A percentile compares a stretch with the other conserved stretches of the same genome.
phyloP scores from a whole-genome alignment of 108 stramenopile genomes.

The Halocafeteria seosinensis region DNA sequence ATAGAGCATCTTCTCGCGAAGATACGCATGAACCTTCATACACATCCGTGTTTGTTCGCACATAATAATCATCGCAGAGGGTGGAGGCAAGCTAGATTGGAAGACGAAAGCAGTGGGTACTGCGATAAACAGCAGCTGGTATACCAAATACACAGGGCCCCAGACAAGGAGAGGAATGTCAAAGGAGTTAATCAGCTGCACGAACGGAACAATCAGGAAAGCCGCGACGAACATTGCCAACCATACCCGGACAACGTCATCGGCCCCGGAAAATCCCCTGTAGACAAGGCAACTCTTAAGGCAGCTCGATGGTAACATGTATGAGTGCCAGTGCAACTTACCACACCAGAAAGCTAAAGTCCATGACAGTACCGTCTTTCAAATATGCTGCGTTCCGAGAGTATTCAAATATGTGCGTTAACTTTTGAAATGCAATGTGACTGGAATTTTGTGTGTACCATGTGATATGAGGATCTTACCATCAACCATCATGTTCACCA shows the following conservation, averaged over 20 bases:
- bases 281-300: background rate
- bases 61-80: background rate
- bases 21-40: background rate
- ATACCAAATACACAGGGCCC: background rate
- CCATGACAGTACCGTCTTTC: background rate
- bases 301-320: no score
- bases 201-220: background rate
- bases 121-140: background rate
- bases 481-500: background rate
- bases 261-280: background rate
- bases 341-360: background rate
- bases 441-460: no score
- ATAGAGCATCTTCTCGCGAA: background rate
- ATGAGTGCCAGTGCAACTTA: no score
- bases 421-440: no score
- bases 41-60: background rate
- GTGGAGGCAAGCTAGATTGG: background rate
- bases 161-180: background rate
- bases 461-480: no score
- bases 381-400: no score
- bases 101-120: background rate
- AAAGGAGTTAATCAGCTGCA: background rate
- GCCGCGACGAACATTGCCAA: background rate
- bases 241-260: background rate
- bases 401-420: no score